Evolutionary conservation across 805 yeast species (phyloP), one percentile per base, ranked within the genome.

Genomic region (Isabelozyma gotoi): DNA sequence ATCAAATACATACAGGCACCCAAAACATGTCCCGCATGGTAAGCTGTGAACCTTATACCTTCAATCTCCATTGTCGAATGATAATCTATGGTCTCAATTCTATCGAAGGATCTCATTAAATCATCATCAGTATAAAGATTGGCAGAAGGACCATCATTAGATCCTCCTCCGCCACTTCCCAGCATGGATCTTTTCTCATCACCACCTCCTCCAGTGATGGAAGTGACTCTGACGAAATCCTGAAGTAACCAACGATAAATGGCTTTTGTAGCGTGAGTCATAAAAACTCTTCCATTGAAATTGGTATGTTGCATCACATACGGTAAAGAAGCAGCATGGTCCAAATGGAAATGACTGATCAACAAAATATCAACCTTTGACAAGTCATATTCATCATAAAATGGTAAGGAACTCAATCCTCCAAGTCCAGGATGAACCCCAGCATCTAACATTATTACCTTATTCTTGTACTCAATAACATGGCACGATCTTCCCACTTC

Each of bases 201-300:
- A 36, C 80, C 81, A 35, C 71, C 76, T 7, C 56, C 57, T 11
- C 65, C 64, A 33, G 72, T 76, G 35, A 80, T 74, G 19, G 80
- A 75, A 11, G 96, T 88, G 19, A 94, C 98, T 55, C 92, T 77
- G 14, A 94, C 97, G 57, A 91, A 94, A 73, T 94, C 99, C 47
- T 90, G 84, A 44, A 94, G 66, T 36, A 94, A 76, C 98, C 99
- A 94, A 51, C 97, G 79, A 63, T 91, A 94, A 45, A 94, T 94
- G 33, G 99, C 98, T 69, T 94, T 94, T 0, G 99, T 94, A 5
- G 99, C 98, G 65, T 94, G 97, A 21, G 99, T 94, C 99, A 94
- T 94, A 63, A 92, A 92, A 4, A 94, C 99, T 39, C 97, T 78
- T 2, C 99, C 99, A 57, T 82, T 84, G 72, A 94, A 94, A 51